phyloP scores from a whole-genome alignment of 345 rosid genomes.

The Lepidium sativum region DNA sequence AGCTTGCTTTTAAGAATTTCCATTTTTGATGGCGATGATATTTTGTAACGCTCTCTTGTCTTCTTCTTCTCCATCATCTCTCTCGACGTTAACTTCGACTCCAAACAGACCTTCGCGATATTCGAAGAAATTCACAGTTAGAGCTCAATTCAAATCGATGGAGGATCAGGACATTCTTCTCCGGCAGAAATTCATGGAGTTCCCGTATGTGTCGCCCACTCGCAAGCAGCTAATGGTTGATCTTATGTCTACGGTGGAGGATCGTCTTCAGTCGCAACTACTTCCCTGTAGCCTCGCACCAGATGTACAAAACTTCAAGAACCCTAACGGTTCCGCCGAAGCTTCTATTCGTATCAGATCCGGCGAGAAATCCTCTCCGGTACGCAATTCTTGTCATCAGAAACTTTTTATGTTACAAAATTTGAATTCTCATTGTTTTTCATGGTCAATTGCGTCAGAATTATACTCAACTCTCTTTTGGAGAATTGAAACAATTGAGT shows the following conservation, averaged over 20 bases:
- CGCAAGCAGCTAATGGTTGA: slow-evolving; percentile 49
- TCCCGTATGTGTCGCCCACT: slow-evolving; percentile 49
- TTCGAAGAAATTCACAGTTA: neutral
- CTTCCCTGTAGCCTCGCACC: slow-evolving; percentile 56
- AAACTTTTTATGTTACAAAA: no score
- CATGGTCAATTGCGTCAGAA: neutral
- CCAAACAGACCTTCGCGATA: slow-evolving; percentile 5
- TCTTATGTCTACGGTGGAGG: slow-evolving; percentile 58
- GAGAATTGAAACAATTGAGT: neutral
- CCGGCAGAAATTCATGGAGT: slow-evolving; percentile 44
- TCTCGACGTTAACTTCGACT: neutral
- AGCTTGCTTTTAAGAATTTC: no score
- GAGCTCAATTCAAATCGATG: slow-evolving; percentile 27
- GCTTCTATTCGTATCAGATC: slow-evolving; percentile 59
- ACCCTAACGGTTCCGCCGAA: slow-evolving; percentile 46
- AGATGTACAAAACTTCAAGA: slow-evolving; percentile 50
- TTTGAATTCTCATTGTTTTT: neutral
- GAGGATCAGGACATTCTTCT: slow-evolving; percentile 26
- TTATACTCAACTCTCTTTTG: neutral
- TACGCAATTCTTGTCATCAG: slow-evolving; percentile 8
- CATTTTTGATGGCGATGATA: slow-evolving; percentile 35
- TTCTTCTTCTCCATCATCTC: slow-evolving; percentile 4
- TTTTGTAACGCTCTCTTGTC: slow-evolving; percentile 20
- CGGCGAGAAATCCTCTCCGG: slow-evolving; percentile 49
- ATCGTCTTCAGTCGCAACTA: slow-evolving; percentile 46